These are phyloP conservation scores for Aspergillus biplanus DNA, from an alignment of 495 filamentous ascomycete genomes.

Conservation along the genomic window DNA sequence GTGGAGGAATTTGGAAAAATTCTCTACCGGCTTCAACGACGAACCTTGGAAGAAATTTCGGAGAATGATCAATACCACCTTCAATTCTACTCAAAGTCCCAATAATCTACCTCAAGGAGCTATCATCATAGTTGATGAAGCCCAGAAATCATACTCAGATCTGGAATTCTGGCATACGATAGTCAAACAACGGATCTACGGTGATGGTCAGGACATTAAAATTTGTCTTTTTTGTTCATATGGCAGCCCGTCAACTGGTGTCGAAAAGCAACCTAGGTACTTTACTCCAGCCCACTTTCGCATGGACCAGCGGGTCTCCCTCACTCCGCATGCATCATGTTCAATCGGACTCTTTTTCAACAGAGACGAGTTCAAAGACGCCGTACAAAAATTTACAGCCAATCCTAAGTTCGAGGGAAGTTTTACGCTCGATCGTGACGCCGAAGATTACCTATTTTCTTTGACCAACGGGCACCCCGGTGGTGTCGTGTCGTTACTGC, in stretches of 20 bases:
- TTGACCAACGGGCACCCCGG: constrained; percentile 31
- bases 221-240: constrained; percentile 30
- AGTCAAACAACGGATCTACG: constrained; percentile 3
- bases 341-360: constrained; percentile 26
- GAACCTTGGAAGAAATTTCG: neutral
- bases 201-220: constrained; percentile 1
- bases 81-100: neutral
- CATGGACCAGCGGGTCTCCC: constrained; percentile 12
- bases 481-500: constrained; percentile 17
- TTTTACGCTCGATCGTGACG: constrained; percentile 16
- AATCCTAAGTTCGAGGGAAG: neutral
- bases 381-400: constrained; percentile 13
- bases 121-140: constrained; percentile 28
- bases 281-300: constrained; percentile 5
- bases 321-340: constrained; percentile 11
- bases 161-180: constrained; percentile 9
- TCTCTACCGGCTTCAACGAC: neutral
- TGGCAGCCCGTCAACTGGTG: constrained; percentile 19
- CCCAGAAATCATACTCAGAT: constrained; percentile 26
- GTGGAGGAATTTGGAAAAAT: neutral
- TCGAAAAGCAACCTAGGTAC: neutral
- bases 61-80: neutral
- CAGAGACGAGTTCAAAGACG: constrained; percentile 22
- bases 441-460: constrained; percentile 22
- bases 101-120: neutral